Percentiles rank a stretch among this genome's conserved stretches.
phyloP scores from a whole-genome alignment of 441 rosid species.

The Rhodomyrtus psidioides region DNA sequence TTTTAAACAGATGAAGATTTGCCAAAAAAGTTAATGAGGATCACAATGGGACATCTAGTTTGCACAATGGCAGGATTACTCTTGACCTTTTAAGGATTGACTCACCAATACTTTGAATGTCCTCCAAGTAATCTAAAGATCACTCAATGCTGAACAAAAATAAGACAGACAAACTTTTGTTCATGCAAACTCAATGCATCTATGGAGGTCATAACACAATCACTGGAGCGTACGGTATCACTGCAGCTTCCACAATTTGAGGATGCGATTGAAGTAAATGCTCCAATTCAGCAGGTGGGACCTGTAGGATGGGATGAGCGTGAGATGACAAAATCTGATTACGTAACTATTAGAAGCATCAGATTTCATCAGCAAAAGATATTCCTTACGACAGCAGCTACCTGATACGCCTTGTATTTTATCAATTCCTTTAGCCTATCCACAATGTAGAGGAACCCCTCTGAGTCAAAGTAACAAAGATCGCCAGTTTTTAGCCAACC shows the following conservation, averaged over 20 bases:
- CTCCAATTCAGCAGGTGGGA: constrained; percentile 40
- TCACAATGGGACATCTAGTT: background rate
- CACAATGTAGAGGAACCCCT: constrained; percentile 28
- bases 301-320: constrained; percentile 8
- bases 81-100: background rate
- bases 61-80: background rate
- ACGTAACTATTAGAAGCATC: background rate
- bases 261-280: constrained; percentile 31
- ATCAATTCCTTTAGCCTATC: constrained; percentile 40
- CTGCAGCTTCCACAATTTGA: constrained; percentile 32
- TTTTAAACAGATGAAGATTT: too few species aligned
- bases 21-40: too few species aligned
- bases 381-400: background rate
- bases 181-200: background rate
- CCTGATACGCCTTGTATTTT: constrained; percentile 40
- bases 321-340: background rate
- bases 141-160: background rate
- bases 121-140: background rate
- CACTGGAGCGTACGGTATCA: constrained; percentile 19
- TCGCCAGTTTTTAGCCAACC: constrained; percentile 40
- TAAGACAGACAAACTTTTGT: background rate
- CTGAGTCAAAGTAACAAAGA: constrained; percentile 26
- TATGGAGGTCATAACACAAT: background rate
- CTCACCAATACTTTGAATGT: background rate
- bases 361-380: background rate